A percentile compares a stretch with the other conserved stretches of the same genome.
phyloP scores from a whole-genome alignment of 805 yeast species.

The Citeromyces nyonsensis region DNA sequence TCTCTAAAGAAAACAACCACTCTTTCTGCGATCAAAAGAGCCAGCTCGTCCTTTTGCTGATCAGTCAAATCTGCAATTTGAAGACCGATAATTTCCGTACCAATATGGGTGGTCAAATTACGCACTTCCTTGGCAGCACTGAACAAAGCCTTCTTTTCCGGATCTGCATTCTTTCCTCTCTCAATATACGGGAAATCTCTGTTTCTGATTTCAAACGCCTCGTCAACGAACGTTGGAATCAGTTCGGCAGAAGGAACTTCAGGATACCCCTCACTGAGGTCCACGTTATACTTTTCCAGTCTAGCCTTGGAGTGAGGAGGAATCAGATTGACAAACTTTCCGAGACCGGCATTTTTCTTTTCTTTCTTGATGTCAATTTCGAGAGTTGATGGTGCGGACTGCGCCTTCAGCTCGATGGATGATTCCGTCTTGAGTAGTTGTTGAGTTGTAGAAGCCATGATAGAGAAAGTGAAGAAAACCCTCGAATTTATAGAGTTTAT shows the following conservation, averaged over 20 bases:
- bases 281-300: conserved; percentile 16
- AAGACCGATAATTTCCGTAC: conserved; percentile 32
- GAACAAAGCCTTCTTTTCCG: conserved; percentile 22
- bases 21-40: conserved; percentile 25
- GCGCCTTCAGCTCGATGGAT: no score
- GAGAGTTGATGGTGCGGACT: no score
- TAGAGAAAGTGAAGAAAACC: no score
- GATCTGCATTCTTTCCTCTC: conserved; percentile 20
- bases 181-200: conserved; percentile 17
- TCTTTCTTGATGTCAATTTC: no score
- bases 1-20: conserved; percentile 33
- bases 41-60: conserved; percentile 25
- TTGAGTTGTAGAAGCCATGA: no score
- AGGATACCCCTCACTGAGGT: conserved; percentile 17
- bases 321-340: no score
- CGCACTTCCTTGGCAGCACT: conserved; percentile 24
- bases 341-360: no score
- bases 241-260: conserved; percentile 5
- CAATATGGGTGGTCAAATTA: conserved; percentile 26
- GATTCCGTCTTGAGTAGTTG: no score
- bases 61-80: conserved; percentile 23
- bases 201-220: conserved; percentile 19
- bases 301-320: conserved; percentile 7
- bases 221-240: conserved; percentile 22
- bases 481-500: no score